Evolutionary conservation across 1,284 basidiomycete genomes (phyloP), one percentile per base, ranked within the genome.

Genomic region (Pseudozyma thailandica): DNA sequence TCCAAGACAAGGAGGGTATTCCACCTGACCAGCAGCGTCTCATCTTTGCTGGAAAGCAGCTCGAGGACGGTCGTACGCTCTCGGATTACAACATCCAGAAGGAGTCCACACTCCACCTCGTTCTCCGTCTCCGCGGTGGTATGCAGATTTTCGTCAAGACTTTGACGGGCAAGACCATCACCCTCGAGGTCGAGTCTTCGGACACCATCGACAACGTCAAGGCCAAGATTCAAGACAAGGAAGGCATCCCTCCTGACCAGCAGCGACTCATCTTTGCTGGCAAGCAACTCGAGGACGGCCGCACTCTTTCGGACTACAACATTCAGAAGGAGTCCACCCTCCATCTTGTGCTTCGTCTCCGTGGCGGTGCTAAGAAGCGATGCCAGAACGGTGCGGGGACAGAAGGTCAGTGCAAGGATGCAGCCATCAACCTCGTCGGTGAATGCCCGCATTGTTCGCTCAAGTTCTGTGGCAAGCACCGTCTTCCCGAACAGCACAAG

Each of bases 131-230:
- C 44, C 87, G 89, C 88, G 79, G 91, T 84, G 92, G 92, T 74
- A 80, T 82, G 80, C 80, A 82, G 49, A 79, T 82, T 57, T 82
- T 82, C 39, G 81, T 82, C 72, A 82, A 82, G 78, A 81, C 92
- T 88, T 91, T 98, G 77, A 97, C 94, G 87, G 94, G 95, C 85
- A 98, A 97, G 88, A 96, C 93, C 77, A 95, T 96, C 88, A 95
- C 93, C 81, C 59, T 92, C 88, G 84, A 92, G 89, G 93, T 95
- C 77, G 93, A 95, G 86, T 84, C 88, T 86, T 63, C 91, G 65
- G 93, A 95, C 87, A 94, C 94, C 73, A 94, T 97, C 86, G 93
- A 97, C 88, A 95, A 95, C 88, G 74, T 80, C 59, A 79, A 80
- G 65, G 75, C 71, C 52, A 80, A 80, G 83, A 41, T 83, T 53